Base-by-base conservation (phyloP, 164 flowering plant species). In the Akebia trifoliata region DNA sequence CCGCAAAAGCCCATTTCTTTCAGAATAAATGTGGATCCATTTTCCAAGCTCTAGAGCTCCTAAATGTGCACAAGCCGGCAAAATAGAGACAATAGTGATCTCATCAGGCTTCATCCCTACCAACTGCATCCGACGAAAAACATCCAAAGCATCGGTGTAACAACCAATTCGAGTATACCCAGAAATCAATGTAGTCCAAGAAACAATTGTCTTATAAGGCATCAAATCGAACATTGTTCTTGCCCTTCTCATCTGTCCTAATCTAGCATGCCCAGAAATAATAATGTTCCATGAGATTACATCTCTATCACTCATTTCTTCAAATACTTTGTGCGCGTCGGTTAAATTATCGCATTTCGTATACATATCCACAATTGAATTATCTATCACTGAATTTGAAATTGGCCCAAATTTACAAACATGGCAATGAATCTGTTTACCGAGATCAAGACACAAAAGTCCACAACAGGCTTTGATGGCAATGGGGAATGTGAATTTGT, bases 21-120 rank as follows among this genome's bases (percentile, higher is more conserved):
- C 78, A 1, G 82, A 65, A 30, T 78, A 87, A 34, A 61, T 62
- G 56, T 85, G 87, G 45, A 87, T 80, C 96, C 92, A 82, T 61
- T 76, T 75, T 44, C 93, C 96, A 15, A 82, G 38, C 71, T 88
- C 92, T 9, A 88, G 78, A 52, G 90, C 82, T 31, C 93, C 96
- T 26, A 76, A 43, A 31, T 88, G 82, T 1, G 85, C 81, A 50
- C 96, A 88, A 3, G 90, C 92, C 0, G 86, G 89, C 71, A 87
- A 66, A 21, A 84, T 78, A 12, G 90, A 62, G 6, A 83, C 68
- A 46, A 84, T 58, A 63, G 82, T 77, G 17, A 77, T 65, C 65
- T 77, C 81, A 68, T 83, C 89, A 20, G 84, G 81, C 57, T 71
- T 69, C 58, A 77, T 18, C 8, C 82, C 84, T 4, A 49, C 68